Conservation (phyloP, 306 rosid species). For the Oxytropis ochrocephala region DNA sequence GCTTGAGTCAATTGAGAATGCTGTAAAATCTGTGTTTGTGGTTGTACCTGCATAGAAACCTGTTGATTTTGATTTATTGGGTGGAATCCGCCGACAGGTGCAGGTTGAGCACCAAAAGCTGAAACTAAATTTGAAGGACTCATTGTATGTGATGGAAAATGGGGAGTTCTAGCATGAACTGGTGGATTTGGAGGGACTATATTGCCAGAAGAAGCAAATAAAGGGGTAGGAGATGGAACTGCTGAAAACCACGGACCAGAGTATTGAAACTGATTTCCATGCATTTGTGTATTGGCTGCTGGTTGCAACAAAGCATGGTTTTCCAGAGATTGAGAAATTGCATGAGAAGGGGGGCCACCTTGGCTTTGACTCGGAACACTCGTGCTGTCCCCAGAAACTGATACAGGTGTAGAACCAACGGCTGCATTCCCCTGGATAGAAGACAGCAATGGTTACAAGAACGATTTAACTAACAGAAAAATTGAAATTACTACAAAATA, state of each 20-base stretch:
- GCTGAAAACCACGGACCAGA: constrained; percentile 51
- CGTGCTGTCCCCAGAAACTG: constrained; percentile 36
- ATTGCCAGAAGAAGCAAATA: constrained; percentile 37
- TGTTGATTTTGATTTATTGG: constrained; percentile 37
- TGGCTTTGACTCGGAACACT: constrained; percentile 33
- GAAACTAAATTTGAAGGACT: constrained; percentile 38
- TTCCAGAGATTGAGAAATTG: constrained; percentile 29
- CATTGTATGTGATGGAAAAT: constrained; percentile 39
- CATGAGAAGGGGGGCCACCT: constrained; percentile 24
- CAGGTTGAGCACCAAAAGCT: constrained; percentile 48
- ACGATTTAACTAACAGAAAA: constrained; percentile 4
- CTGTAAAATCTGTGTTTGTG: constrained; percentile 36
- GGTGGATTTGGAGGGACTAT: constrained; percentile 38
- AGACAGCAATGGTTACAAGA: constrained; percentile 15
- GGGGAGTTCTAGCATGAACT: constrained; percentile 32
- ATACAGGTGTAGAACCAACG: constrained; percentile 36
- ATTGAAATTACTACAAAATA: not conserved
- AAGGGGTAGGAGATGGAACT: constrained; percentile 36
- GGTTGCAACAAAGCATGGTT: constrained; percentile 42
- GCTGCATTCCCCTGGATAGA: constrained; percentile 62
- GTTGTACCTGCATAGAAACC: constrained; percentile 36
- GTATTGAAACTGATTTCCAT: constrained; percentile 45
- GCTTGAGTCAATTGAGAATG: constrained; percentile 44
- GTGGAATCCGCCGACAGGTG: constrained; percentile 37
- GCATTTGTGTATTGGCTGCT: constrained; percentile 31